Percentiles rank a stretch among this genome's conserved stretches.
Conservation (phyloP, 2,329 filamentous ascomycete species). For the Dactylellina haptotyla region DNA sequence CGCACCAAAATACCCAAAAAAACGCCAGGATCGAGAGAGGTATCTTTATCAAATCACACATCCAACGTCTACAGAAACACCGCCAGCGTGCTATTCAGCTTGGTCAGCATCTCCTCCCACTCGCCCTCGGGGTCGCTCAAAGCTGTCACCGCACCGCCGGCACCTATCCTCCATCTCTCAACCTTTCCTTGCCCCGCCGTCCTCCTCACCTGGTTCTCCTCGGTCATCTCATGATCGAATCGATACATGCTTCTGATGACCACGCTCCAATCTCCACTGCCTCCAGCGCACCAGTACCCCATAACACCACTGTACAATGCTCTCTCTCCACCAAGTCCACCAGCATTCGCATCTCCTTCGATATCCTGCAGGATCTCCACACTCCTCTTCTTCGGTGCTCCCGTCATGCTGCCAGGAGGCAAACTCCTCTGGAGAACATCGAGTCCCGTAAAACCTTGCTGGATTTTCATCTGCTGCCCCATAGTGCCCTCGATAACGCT, state of each 20-base stretch:
- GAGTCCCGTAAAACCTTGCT: slow-evolving; percentile 69
- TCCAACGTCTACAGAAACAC: slow-evolving; percentile 31
- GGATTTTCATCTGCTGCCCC: slow-evolving; percentile 7
- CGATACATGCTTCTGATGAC: slow-evolving; percentile 84
- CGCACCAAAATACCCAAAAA: background rate
- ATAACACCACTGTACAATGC: slow-evolving; percentile 88
- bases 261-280: slow-evolving; percentile 88
- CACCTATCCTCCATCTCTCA: slow-evolving; percentile 83
- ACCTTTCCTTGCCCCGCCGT: slow-evolving; percentile 56
- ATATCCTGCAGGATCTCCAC: slow-evolving; percentile 81
- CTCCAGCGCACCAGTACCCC: slow-evolving; percentile 87
- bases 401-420: slow-evolving; percentile 95
- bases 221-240: slow-evolving; percentile 71
- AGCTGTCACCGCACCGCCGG: slow-evolving; percentile 88
- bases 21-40: background rate
- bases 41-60: no score
- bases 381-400: slow-evolving; percentile 90
- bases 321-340: slow-evolving; percentile 65
- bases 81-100: slow-evolving; percentile 64
- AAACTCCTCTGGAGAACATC: slow-evolving; percentile 80
- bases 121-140: slow-evolving; percentile 83
- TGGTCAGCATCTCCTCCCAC: slow-evolving; percentile 89
- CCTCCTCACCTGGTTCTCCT: slow-evolving; percentile 58
- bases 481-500: slow-evolving; percentile 81
- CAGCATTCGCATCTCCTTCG: slow-evolving; percentile 65